A percentile compares a stretch with the other conserved stretches of the same genome.
These are phyloP conservation scores for Pyrenophora tritici-repentis DNA, from an alignment of 2,329 filamentous ascomycete species.

Conservation along the genomic window DNA sequence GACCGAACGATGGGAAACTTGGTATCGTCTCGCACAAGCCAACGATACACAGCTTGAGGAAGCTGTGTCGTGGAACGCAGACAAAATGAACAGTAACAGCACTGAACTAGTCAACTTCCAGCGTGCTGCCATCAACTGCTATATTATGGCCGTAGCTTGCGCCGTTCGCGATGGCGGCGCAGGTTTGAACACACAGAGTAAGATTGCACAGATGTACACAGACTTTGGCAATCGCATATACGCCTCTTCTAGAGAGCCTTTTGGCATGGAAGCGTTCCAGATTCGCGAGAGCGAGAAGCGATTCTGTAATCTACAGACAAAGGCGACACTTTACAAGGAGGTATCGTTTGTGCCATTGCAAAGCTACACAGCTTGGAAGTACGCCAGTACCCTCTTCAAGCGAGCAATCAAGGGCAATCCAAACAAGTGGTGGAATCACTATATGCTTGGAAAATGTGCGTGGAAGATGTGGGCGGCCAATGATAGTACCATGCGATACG, in stretches of 20 bases:
- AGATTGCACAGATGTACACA: conserved; percentile 68
- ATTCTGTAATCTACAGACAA: conserved; percentile 60
- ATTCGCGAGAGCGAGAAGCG: conserved; percentile 63
- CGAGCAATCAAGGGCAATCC: conserved; percentile 63
- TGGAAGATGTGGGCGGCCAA: conserved; percentile 70
- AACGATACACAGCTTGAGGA: conserved; percentile 89
- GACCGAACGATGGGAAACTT: conserved; percentile 82
- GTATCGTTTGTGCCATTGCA: conserved; percentile 62
- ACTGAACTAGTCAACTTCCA: conserved; percentile 75
- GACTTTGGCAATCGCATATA: conserved; percentile 73
- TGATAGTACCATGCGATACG: conserved; percentile 44
- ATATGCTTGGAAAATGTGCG: conserved; percentile 71
- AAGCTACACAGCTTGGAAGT: conserved; percentile 67
- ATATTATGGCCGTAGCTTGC: conserved; percentile 68
- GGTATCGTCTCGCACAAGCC: conserved; percentile 85
- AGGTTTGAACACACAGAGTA: conserved; percentile 58
- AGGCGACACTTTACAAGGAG: conserved; percentile 59
- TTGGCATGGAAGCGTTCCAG: conserved; percentile 69
- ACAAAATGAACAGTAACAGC: conserved; percentile 86
- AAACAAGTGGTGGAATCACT: conserved; percentile 69
- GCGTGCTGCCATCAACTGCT: conserved; percentile 80
- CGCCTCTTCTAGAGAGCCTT: conserved; percentile 69
- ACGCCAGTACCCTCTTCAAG: conserved; percentile 65
- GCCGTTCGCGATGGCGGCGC: conserved; percentile 63
- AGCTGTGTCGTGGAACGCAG: conserved; percentile 83